Evolutionary conservation across 139 green algal species (phyloP), one percentile per base, ranked within the genome.

Genomic region (Microglena sp.): DNA sequence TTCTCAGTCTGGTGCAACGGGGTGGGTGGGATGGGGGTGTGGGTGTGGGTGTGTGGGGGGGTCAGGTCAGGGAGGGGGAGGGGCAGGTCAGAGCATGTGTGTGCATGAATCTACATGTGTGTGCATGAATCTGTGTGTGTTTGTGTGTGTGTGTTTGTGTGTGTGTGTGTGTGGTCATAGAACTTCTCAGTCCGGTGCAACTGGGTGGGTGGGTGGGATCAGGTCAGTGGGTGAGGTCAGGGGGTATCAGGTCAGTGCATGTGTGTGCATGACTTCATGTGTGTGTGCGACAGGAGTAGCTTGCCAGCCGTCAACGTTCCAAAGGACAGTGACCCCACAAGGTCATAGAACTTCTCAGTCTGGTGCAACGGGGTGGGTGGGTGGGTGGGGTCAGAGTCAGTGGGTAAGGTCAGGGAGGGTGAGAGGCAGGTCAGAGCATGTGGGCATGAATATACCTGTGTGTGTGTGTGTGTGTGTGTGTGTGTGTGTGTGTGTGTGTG

Each of bases 171-270:
- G n/a, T n/a, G 33, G 67, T 93, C 86, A 59, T 87, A 93, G 29
- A 90, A 84, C 72, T 86, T 85, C 68, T 93, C 86, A 4, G 82
- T 91, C 68, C 81, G n/a, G n/a, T n/a, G n/a, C n/a, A n/a, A n/a
- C n/a, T n/a, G n/a, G n/a, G n/a, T n/a, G n/a, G n/a, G n/a, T n/a
- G n/a, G n/a, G n/a, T n/a, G n/a, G n/a, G n/a, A n/a, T n/a, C n/a
- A n/a, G n/a, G n/a, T n/a, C n/a, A n/a, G n/a, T n/a, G n/a, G n/a
- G n/a, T n/a, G n/a, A n/a, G n/a, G n/a, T n/a, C n/a, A n/a, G n/a
- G n/a, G n/a, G n/a, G n/a, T n/a, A n/a, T n/a, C n/a, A n/a, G n/a
- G n/a, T n/a, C n/a, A 26, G 43, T 24, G 18, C 43, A 53, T 18
- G 18, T 50, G 40, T n/a, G n/a, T 77, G 6, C 77, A 54, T 0